Conservation (phyloP, 495 filamentous ascomycete genomes). For the Penicillium malachiteum region DNA sequence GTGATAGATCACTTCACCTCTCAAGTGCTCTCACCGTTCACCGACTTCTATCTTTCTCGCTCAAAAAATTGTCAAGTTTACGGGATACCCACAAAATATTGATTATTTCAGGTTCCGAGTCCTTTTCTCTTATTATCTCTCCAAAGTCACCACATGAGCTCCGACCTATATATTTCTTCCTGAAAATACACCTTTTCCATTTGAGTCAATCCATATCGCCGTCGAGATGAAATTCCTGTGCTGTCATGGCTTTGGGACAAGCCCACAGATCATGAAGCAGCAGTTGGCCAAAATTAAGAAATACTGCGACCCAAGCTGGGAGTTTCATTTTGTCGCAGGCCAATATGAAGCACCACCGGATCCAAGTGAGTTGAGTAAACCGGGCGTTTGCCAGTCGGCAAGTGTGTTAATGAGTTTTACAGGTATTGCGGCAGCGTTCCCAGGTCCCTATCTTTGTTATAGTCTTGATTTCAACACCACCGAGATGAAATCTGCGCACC, state of each 20-base stretch:
- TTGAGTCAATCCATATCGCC: not conserved
- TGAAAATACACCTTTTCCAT: no score
- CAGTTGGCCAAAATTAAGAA: slow-evolving; percentile 13
- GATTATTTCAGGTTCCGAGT: no score
- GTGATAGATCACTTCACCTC: no score
- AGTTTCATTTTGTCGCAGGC: slow-evolving; percentile 18
- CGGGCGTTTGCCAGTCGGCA: not conserved
- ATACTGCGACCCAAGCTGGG: slow-evolving; percentile 15
- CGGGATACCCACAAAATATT: no score
- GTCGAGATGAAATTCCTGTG: slow-evolving; percentile 20
- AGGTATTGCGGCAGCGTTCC: slow-evolving; percentile 1
- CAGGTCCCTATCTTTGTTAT: slow-evolving; percentile 20
- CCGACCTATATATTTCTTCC: no score
- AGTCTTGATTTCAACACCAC: slow-evolving; percentile 4
- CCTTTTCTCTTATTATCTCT: no score
- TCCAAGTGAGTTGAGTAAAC: slow-evolving; percentile 7
- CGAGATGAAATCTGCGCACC: slow-evolving; percentile 11
- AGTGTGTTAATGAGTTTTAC: not conserved
- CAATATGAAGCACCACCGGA: slow-evolving; percentile 7
- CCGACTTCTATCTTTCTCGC: no score
- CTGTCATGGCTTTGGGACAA: slow-evolving; percentile 21
- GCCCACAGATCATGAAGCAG: slow-evolving; percentile 11
- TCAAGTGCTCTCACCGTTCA: no score
- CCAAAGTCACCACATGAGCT: no score
- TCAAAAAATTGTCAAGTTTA: no score